Base-by-base conservation (phyloP, 164 flowering plant genomes). In the Vitis cinerea region DNA sequence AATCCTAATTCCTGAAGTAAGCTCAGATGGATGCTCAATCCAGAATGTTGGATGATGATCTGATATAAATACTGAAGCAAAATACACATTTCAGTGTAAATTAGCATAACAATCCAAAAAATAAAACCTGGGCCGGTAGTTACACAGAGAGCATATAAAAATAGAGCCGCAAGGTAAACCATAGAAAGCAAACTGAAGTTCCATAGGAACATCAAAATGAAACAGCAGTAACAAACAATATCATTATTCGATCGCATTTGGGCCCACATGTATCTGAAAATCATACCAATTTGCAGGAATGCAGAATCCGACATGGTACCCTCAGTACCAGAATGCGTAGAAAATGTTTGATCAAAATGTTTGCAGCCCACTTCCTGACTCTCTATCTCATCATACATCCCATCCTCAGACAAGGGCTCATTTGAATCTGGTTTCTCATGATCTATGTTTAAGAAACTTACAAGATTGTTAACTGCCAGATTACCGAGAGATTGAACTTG, bases 171-270 rank as follows among this genome's bases (percentile, higher is more conserved):
- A 62, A 87, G 86, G 77, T 92, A 92, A 19, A 90, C 86, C 93
- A 88, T 88, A 17, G 97, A 92, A 63, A 92, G 86, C 72, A 92
- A 73, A 76, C 95, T 90, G 80, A 92, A 92, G 76, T 88, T 92
- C 97, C 97, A 92, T 12, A 92, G 81, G 63, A 88, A 92, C 27
- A 87, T 86, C 49, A 92, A 71, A 70, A 92, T 65, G 59, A 92
- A 92, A 77, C 92, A 88, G 70, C 90, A 83, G 62, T 90, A 92
- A 70, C 97, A 92, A 55, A 92, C 95, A 67, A 88, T 69, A 77
- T 92, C 97, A 64, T 88, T 92, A 68, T 92, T 88, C 2, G 95
- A 85, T 17, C 85, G 84, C 87, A 88, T 90, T 68, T 86, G 85
- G 16, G 72, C 70, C 97, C 94, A 90, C 65, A 90, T 82, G 75